Evolutionary conservation across 2,329 filamentous ascomycete genomes (phyloP), one percentile per base, ranked within the genome.

Genomic region (Chaetomiaceae sp.): DNA sequence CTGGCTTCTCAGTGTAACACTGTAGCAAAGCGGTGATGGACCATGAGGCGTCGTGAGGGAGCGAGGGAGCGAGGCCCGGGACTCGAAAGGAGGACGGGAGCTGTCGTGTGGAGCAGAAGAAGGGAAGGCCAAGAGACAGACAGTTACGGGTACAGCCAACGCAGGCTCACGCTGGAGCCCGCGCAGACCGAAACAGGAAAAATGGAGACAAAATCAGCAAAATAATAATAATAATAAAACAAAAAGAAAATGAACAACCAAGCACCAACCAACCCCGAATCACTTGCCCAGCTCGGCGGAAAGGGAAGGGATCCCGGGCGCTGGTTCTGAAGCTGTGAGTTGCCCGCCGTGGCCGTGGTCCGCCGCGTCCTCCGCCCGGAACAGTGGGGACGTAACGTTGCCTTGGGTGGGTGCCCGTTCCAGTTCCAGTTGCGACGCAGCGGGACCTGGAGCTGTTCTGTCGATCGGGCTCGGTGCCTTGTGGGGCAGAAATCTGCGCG

Each of bases 331-430:
- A 16, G 17, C 31, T 4, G 6, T 27, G 31, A 9, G 33, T 21
- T 34, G 37, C 12, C 14, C 48, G 37, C 25, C 12, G 5, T 49
- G 42, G 23, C 25, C 38, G 42, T 43, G 48, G 30, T 5, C 35
- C 34, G 31, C 34, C 38, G 41, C 43, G 44, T 55, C 43, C 20
- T 51, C 44, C 33, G 41, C 35, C 23, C 34, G 38, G 44, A 25
- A 33, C 38, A 35, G 30, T 49, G 44, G 52, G 50, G 50, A 59
- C 42, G 59, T 58, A 61, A 61, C 59, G 59, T 61, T 61, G 56
- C 58, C 50, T 58, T 57, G 48, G 49, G 38, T 13, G 9, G 12
- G 30, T 33, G 51, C 23, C 31, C 27, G 54, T 43, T 37, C 55
- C 50, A 49, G 45, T 44, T 35, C 35, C 48, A 44, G 41, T 42